Evolutionary conservation across 1,139 yeast species (phyloP).

Genomic region (Yamadazyma buinensis): DNA sequence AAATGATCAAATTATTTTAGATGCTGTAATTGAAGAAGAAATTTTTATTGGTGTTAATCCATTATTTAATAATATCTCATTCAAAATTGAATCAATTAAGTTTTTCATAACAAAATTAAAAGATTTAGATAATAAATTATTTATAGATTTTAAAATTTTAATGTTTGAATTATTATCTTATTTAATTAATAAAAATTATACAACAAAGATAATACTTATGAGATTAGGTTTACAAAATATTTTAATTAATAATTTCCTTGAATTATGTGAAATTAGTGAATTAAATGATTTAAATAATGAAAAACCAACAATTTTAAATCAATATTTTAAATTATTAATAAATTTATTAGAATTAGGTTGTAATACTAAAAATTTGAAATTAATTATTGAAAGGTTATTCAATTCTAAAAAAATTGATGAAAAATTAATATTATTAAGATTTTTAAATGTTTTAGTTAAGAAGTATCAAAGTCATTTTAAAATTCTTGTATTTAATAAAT

Average conservation of each 20-base stretch:
- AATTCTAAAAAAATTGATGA: constrained; percentile 8
- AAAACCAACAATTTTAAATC: constrained; percentile 17
- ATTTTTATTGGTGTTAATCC: constrained; percentile 17
- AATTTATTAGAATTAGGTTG: constrained; percentile 36
- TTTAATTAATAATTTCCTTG: constrained; percentile 19
- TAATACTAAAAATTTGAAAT: constrained; percentile 19
- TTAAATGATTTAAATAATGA: constrained; percentile 1
- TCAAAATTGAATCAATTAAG: constrained; percentile 8
- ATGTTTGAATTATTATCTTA: constrained; percentile 26
- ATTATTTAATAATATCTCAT: constrained; percentile 5
- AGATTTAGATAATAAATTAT: constrained; percentile 21
- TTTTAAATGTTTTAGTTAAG: constrained; percentile 22
- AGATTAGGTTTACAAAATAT: constrained; percentile 18
- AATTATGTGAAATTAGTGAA: neutral
- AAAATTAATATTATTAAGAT: constrained; percentile 20
- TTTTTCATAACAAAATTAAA: constrained; percentile 16
- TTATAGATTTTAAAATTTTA: constrained; percentile 29
- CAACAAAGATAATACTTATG: constrained; percentile 22
- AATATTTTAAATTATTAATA: constrained; percentile 21
- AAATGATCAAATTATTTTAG: constrained; percentile 17
- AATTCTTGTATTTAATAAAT: constrained; percentile 26
- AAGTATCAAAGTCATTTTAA: constrained; percentile 28
- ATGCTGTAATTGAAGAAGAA: constrained; percentile 22
- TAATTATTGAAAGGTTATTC: constrained; percentile 18
- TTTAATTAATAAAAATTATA: constrained; percentile 22